A percentile compares a stretch with the other conserved stretches of the same genome.
Evolutionary conservation across 331 rosid species (phyloP).

Genomic region (Quercus tomentella): DNA sequence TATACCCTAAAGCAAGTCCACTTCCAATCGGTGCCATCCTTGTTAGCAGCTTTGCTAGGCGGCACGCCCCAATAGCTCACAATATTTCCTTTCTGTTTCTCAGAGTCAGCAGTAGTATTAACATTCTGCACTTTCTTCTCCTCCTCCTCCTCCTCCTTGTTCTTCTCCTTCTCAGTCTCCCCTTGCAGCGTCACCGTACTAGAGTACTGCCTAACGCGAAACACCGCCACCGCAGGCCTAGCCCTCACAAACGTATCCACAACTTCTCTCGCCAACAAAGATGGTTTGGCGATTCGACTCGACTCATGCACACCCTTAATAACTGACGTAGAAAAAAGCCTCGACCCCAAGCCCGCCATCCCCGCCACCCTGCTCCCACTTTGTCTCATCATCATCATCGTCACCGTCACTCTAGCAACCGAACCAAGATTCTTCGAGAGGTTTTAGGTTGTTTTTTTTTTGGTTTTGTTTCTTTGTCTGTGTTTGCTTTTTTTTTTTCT

Average conservation of each 20-base stretch:
- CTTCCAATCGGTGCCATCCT: slow-evolving; percentile 77
- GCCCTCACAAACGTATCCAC: too few species aligned
- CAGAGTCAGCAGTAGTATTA: too few species aligned
- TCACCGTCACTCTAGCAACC: background rate
- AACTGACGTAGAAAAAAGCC: slow-evolving; percentile 20
- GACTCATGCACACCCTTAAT: background rate
- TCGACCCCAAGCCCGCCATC: background rate
- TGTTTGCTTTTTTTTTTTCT: too few species aligned
- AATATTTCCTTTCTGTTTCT: slow-evolving; percentile 16
- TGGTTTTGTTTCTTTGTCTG: too few species aligned
- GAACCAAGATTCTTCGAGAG: background rate
- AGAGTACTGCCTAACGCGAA: too few species aligned
- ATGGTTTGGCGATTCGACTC: background rate
- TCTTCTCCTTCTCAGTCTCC: background rate
- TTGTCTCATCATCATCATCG: slow-evolving; percentile 32
- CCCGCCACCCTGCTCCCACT: slow-evolving; percentile 1
- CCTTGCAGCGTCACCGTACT: background rate
- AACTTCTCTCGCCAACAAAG: slow-evolving; percentile 2
- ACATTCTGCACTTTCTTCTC: background rate
- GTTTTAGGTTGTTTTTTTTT: background rate
- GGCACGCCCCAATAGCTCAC: slow-evolving; percentile 77
- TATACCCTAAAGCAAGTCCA: slow-evolving; percentile 83
- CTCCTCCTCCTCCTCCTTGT: slow-evolving; percentile 7
- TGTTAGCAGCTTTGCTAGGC: slow-evolving; percentile 29
- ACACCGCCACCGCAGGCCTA: too few species aligned